A percentile compares a stretch with the other conserved stretches of the same genome.
These are phyloP conservation scores for Colletotrichum godetiae DNA, from an alignment of 2,329 filamentous ascomycete species.

Conservation along the genomic window DNA sequence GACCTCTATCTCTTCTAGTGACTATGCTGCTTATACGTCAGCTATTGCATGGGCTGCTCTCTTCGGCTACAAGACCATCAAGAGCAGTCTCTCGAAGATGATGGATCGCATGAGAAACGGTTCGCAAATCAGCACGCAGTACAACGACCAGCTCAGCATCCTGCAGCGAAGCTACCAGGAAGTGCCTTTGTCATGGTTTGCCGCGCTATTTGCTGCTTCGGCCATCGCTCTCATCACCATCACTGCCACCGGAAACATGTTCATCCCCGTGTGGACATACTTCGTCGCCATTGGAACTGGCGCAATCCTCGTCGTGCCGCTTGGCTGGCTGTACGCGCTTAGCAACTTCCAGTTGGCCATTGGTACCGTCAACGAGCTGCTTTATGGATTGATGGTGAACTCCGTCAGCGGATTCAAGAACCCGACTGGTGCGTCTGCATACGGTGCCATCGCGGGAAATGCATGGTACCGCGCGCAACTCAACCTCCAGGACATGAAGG, in stretches of 20 bases:
- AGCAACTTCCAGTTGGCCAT: constrained; percentile 60
- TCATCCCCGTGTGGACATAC: constrained; percentile 70
- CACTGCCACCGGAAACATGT: constrained; percentile 62
- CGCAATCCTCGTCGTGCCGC: constrained; percentile 65
- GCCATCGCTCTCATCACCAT: constrained; percentile 59
- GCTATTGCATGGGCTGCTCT: constrained; percentile 63
- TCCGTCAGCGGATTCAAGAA: constrained; percentile 57
- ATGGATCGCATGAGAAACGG: constrained; percentile 49
- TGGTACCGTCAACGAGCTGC: constrained; percentile 59
- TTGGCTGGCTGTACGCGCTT: constrained; percentile 69
- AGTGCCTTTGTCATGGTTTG: constrained; percentile 70
- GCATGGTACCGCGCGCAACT: constrained; percentile 70
- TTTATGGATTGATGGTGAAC: constrained; percentile 71
- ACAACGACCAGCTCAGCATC: constrained; percentile 68
- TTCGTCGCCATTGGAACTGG: constrained; percentile 67
- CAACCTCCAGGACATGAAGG: constrained; percentile 65
- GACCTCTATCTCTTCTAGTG: neutral
- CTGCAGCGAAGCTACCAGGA: constrained; percentile 68
- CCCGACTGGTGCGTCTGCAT: constrained; percentile 67
- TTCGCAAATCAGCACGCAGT: constrained; percentile 59
- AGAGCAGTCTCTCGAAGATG: constrained; percentile 44
- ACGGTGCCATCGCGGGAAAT: constrained; percentile 69
- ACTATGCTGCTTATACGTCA: constrained; percentile 65
- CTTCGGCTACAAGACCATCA: constrained; percentile 52
- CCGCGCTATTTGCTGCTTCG: constrained; percentile 58